Evolutionary conservation across 2,329 filamentous ascomycete genomes (phyloP), one percentile per base, ranked within the genome.

Genomic region (Arthrobotrys entomopaga): DNA sequence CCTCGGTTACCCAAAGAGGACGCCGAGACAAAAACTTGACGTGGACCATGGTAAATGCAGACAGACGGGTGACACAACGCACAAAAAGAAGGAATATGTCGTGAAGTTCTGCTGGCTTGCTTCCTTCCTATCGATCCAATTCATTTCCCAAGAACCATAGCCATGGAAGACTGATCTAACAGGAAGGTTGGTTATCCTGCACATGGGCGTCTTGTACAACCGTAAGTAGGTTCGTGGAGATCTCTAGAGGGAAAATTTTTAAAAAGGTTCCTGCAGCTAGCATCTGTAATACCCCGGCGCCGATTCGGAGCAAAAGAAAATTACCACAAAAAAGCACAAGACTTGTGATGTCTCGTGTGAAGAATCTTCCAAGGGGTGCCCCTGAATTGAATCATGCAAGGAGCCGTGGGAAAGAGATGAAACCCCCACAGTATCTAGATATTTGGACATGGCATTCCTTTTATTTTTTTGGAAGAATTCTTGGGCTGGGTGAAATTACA

Each of bases 241-340:
- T 63, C 11, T 6, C 20, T 22, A 7, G 16, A 50, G 13, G 24
- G 19, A 52, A 56, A 8, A 24, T 24, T 19, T 8, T 15, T n/a
- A n/a, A n/a, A 49, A 29, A 53, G 43, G 26, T 52, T 50, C 50
- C 46, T 60, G 64, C 64, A 67, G 53, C 15, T 46, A 34, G 29
- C 10, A 34, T 34, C 10, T 10, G 29, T 34, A 34, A 34, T 46
- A n/a, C 42, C 42, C 42, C 6, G 29, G 42, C 54, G 64, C 64
- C 64, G 54, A 53, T 60, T 67, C 64, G 64, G 65, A 70, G 59
- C 50, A 52, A 57, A 63, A 49, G 29, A 34, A 34, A 34, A 34
- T 34, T 10, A 34, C 7, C 40, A n/a, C 2, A 6, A 16, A 24
- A 50, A 50, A 56, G 34, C 46, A 50, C 46, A 50, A 22, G 46